Evolutionary conservation across 495 filamentous ascomycete genomes (phyloP).

Genomic region (Neurospora sublineolata): DNA sequence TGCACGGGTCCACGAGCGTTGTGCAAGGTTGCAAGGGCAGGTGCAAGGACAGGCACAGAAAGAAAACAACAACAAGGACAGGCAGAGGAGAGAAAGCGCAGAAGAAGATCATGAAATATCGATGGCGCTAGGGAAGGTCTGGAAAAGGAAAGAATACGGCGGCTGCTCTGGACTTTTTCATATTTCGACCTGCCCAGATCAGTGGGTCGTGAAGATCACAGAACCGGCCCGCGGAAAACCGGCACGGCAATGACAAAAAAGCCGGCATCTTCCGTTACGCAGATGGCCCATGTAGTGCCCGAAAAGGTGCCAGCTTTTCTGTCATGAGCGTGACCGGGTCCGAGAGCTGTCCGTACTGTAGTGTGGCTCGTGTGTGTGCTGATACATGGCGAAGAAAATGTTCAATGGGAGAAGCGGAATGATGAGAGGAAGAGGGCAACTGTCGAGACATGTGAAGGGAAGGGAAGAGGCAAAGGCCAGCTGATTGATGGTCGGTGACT

Average conservation of each 20-base stretch:
- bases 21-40: background rate
- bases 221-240: background rate
- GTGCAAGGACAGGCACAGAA: background rate
- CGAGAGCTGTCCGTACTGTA: no score
- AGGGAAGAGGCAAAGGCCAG: background rate
- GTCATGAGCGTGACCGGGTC: no score
- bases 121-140: background rate
- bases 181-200: background rate
- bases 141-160: background rate
- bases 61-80: background rate
- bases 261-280: no score
- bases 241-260: no score
- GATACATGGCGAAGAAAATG: background rate
- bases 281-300: no score
- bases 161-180: background rate
- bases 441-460: background rate
- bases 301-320: no score
- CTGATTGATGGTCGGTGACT: background rate
- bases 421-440: background rate
- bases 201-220: background rate
- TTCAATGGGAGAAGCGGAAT: background rate
- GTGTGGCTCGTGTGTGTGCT: background rate
- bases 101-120: background rate
- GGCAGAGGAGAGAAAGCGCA: background rate
- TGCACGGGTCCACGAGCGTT: background rate